phyloP scores from a whole-genome alignment of 2,329 filamentous ascomycete species.

The Xylaria sp. region DNA sequence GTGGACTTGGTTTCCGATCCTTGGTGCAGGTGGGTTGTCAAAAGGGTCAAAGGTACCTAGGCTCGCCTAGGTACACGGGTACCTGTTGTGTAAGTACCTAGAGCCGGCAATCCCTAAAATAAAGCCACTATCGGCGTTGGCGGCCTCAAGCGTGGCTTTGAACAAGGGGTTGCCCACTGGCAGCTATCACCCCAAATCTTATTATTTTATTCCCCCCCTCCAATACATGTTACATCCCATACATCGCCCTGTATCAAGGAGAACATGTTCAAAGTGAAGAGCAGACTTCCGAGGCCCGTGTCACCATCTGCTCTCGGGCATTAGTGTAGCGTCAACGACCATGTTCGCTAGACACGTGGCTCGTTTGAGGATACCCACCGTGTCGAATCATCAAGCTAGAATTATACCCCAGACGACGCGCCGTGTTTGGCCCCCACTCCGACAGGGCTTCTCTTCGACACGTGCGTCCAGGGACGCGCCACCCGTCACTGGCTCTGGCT shows the following conservation, averaged over 20 bases:
- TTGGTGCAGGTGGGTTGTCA: no score
- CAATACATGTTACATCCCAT: slow-evolving; percentile 7
- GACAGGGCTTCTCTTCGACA: slow-evolving; percentile 33
- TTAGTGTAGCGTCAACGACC: slow-evolving; percentile 13
- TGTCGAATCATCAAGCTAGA: slow-evolving; percentile 17
- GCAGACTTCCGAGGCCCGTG: not conserved
- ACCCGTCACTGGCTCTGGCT: slow-evolving; percentile 1
- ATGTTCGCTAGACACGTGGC: slow-evolving; percentile 32
- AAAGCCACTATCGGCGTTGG: not conserved
- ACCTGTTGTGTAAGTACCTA: no score
- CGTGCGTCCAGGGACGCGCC: slow-evolving; percentile 19
- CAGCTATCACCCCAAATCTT: not conserved
- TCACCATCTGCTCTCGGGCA: not conserved
- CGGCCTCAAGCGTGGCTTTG: slow-evolving; percentile 12
- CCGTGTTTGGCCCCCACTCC: slow-evolving; percentile 37
- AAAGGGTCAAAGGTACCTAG: no score
- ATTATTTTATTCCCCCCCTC: not conserved
- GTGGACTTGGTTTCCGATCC: no score
- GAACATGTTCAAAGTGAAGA: slow-evolving; percentile 17
- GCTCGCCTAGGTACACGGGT: no score
- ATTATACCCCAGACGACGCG: slow-evolving; percentile 22
- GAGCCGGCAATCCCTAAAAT: not conserved
- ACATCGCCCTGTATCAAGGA: slow-evolving; percentile 5
- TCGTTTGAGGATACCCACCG: slow-evolving; percentile 22
- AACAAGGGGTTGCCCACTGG: slow-evolving; percentile 5